phyloP scores from a whole-genome alignment of 306 rosid genomes.

The Vigna reflexopilosa region DNA sequence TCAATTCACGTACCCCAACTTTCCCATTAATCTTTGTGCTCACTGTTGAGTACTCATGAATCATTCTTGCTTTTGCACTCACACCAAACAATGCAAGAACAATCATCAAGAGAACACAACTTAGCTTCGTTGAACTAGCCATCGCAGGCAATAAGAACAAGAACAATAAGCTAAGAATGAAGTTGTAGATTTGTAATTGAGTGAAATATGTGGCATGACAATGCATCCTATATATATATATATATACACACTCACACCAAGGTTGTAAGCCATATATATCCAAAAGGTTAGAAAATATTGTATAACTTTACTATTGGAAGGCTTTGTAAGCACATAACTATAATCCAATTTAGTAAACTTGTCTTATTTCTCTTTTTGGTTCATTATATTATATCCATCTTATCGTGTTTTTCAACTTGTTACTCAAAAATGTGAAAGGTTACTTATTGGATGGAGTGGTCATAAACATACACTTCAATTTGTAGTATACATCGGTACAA shows the following conservation, averaged over 20 bases:
- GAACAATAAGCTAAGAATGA: not conserved
- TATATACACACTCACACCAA: not conserved
- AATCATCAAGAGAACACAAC: constrained; percentile 3
- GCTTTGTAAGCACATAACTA: not conserved
- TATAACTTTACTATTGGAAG: not conserved
- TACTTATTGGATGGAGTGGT: not conserved
- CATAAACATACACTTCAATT: no score
- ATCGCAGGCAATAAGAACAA: not conserved
- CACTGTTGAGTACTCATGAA: not conserved
- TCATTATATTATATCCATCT: not conserved
- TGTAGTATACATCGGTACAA: no score
- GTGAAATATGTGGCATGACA: not conserved
- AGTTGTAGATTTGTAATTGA: not conserved
- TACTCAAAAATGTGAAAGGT: not conserved
- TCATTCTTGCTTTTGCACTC: constrained; percentile 33
- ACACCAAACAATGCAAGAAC: constrained; percentile 10
- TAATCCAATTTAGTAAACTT: not conserved
- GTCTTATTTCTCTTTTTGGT: not conserved
- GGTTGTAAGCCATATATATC: not conserved
- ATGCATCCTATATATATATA: not conserved
- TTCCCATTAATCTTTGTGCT: not conserved
- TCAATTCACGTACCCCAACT: not conserved
- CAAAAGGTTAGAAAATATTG: no score
- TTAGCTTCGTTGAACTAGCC: constrained; percentile 27
- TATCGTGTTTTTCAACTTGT: not conserved